phyloP scores from a whole-genome alignment of 345 rosid species.

The Brassica incana region DNA sequence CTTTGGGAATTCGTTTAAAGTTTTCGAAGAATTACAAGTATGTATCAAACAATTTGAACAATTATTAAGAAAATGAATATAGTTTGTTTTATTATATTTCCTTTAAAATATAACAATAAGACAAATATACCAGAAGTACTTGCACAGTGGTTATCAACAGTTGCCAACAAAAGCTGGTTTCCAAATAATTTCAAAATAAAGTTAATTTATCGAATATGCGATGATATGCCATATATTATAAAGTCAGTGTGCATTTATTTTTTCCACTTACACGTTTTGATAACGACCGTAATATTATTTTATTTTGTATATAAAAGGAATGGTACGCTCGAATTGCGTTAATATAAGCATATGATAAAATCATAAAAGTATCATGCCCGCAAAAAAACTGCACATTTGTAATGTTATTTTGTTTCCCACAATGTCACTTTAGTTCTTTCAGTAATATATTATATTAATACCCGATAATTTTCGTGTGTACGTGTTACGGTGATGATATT shows the following conservation, averaged over 20 bases:
- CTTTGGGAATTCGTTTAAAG: too few relatives aligned
- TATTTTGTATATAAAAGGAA: constrained; percentile 10
- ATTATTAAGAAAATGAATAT: background rate
- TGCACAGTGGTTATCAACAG: constrained; percentile 10
- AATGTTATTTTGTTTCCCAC: background rate
- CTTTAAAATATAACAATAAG: background rate
- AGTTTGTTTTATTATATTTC: background rate
- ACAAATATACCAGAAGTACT: constrained; percentile 10
- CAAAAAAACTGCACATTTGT: background rate
- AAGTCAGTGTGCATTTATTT: constrained; percentile 26
- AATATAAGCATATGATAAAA: background rate
- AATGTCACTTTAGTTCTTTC: background rate
- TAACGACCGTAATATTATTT: background rate
- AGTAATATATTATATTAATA: too few relatives aligned
- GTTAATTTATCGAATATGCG: constrained; percentile 10
- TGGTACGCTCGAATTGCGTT: background rate
- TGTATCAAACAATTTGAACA: background rate
- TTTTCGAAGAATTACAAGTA: background rate
- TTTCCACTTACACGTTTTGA: constrained; percentile 19
- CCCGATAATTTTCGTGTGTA: background rate
- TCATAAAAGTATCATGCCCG: background rate
- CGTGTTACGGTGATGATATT: background rate
- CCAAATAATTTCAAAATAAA: constrained; percentile 36
- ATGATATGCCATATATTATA: constrained; percentile 6
- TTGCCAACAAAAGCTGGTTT: constrained; percentile 16